These are phyloP conservation scores for Bromus sterilis DNA, from an alignment of 176 grass and related monocot genomes.

Conservation along the genomic window DNA sequence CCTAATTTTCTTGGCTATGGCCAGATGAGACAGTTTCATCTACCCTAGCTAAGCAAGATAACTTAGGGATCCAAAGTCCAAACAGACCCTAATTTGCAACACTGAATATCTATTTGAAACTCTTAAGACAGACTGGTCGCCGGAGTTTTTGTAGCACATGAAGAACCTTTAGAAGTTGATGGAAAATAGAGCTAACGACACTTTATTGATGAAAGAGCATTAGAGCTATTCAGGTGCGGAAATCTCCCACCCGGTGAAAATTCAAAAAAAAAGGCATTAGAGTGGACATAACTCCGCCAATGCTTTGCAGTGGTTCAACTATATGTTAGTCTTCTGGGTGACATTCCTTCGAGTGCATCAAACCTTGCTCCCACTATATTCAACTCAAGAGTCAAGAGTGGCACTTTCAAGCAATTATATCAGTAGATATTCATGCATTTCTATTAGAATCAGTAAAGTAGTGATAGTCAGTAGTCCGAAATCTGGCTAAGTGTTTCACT, in stretches of 20 bases:
- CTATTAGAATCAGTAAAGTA: not conserved
- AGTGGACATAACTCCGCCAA: not conserved
- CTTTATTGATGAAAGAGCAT: not conserved
- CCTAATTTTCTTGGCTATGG: conserved; percentile 1
- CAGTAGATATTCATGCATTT: not conserved
- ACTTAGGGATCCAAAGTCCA: not conserved
- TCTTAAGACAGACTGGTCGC: not conserved
- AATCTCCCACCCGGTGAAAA: too few species aligned
- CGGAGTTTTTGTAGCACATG: not conserved
- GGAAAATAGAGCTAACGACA: not conserved
- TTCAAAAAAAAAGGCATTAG: too few species aligned
- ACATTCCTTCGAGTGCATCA: not conserved
- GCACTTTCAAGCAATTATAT: not conserved
- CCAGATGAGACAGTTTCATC: not conserved
- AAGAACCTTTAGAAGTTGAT: not conserved
- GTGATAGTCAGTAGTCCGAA: not conserved
- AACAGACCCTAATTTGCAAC: not conserved
- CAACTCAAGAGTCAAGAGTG: not conserved
- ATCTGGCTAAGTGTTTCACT: not conserved
- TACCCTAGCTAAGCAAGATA: not conserved
- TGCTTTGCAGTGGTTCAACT: not conserved
- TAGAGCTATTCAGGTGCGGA: too few species aligned
- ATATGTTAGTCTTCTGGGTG: not conserved
- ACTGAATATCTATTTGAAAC: not conserved
- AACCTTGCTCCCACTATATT: not conserved